Evolutionary conservation across 1,284 basidiomycete species (phyloP), one percentile per base, ranked within the genome.

Genomic region (Microbotryum lychnidis-dioicae): DNA sequence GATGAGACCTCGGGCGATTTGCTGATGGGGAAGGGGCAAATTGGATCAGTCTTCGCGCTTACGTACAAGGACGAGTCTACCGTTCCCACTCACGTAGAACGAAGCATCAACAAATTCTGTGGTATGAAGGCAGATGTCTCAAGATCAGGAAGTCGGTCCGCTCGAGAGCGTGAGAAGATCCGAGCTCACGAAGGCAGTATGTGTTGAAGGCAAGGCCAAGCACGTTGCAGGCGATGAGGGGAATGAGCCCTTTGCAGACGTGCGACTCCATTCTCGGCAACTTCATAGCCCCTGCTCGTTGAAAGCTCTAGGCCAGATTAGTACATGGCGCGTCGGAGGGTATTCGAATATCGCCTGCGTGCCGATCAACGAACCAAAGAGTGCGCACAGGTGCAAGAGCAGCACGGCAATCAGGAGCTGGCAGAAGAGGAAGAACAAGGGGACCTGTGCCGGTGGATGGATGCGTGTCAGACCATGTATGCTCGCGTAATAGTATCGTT

Each of bases 141-240:
- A 60, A 53, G 16, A 53, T 64, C 23, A 52, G 50, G 20, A 48
- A 18, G 0, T 10, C 6, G 37, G 16, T 54, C 14, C 12, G 46
- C 21, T 14, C n/a, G 25, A 20, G 12, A n/a, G 12, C 6, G 16
- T 4, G 37, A 21, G 50, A 14, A 7, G 27, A n/a, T 6, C 51
- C 3, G 20, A 51, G 51, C 66, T 46, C 20, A 69, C 68, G 67
- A 54, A 92, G 81, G 58, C 89, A 91, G 73, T 87, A 91, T 73
- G 91, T 93, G 77, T 87, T 89, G 75, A 89, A 87, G 70, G 87
- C 90, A 72, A 93, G 80, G 14, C 88, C 87, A 46, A 90, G 72
- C 47, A 91, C 84, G 68, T 86, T 91, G 66, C 91, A 77, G 33
- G 76, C 76, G 25, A 90, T 80, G 78, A 87, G 84, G 4, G 89